These are phyloP conservation scores for Barbarea vulgaris DNA, from an alignment of 345 rosid species.

Conservation along the genomic window DNA sequence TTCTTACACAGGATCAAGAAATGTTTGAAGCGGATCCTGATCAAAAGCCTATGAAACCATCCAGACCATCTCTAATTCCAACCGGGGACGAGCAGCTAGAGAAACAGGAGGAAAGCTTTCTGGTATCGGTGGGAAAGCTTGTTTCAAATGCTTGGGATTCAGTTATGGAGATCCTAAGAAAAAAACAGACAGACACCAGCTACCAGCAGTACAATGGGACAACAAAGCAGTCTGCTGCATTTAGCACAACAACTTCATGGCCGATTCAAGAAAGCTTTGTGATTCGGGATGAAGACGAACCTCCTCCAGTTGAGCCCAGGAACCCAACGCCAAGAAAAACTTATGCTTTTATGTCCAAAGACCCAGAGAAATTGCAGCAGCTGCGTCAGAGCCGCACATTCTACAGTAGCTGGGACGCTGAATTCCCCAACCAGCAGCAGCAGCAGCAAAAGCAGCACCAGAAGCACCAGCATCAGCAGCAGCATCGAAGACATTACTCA, in stretches of 20 bases:
- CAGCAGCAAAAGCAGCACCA: slow-evolving; percentile 53
- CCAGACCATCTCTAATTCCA: slow-evolving; percentile 87
- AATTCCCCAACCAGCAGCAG: slow-evolving; percentile 55
- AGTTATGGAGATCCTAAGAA: slow-evolving; percentile 49
- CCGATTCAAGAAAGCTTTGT: slow-evolving; percentile 93
- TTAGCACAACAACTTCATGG: slow-evolving; percentile 57
- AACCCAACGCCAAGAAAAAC: slow-evolving; percentile 85
- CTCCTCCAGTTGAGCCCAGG: slow-evolving; percentile 83
- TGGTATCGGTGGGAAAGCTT: slow-evolving; percentile 70
- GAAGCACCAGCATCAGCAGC: slow-evolving; percentile 57
- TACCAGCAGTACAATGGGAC: slow-evolving; percentile 54
- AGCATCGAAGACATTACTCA: slow-evolving; percentile 71
- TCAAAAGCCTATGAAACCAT: slow-evolving; percentile 67
- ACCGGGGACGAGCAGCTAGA: slow-evolving; percentile 63
- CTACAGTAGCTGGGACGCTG: slow-evolving; percentile 72
- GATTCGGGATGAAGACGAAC: slow-evolving; percentile 72
- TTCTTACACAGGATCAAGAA: slow-evolving; percentile 56
- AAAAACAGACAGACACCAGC: slow-evolving; percentile 37
- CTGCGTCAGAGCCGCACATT: slow-evolving; percentile 82
- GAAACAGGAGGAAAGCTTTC: slow-evolving; percentile 77
- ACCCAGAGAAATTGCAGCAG: slow-evolving; percentile 84
- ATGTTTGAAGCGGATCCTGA: slow-evolving; percentile 38
- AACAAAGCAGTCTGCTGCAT: slow-evolving; percentile 35
- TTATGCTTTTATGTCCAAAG: slow-evolving; percentile 94
- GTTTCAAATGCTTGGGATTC: slow-evolving; percentile 57